Evolutionary conservation across 169 alveolate genomes (phyloP).

Genomic region (Plasmodium sp.): DNA sequence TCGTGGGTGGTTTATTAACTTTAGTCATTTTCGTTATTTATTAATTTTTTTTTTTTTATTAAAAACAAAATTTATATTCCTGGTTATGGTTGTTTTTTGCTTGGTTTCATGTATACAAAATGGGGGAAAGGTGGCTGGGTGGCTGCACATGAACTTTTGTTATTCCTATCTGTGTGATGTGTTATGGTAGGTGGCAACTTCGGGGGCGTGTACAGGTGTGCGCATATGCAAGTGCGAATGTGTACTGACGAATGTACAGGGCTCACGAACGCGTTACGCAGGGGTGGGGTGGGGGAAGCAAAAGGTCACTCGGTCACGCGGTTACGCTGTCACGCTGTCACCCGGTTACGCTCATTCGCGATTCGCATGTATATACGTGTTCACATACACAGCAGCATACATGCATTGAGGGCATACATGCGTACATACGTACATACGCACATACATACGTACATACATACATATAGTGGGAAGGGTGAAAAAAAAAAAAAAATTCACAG

Average conservation of each 20-base stretch:
- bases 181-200: background rate
- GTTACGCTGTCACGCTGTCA: no score
- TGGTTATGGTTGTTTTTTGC: background rate
- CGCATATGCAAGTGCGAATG: background rate
- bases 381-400: background rate
- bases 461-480: background rate
- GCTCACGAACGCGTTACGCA: background rate
- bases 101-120: constrained; percentile 32
- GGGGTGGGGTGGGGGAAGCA: background rate
- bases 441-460: background rate
- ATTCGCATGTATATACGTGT: background rate
- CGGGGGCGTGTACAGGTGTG: background rate
- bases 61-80: constrained; percentile 5
- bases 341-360: background rate
- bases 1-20: constrained; percentile 54
- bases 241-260: background rate
- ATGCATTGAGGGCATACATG: background rate
- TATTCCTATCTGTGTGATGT: background rate
- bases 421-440: background rate
- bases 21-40: constrained; percentile 30
- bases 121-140: background rate
- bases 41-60: constrained; percentile 1
- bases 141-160: background rate
- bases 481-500: background rate
- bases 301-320: background rate